These are phyloP conservation scores for Solanum tarapatanum DNA, from an alignment of 257 asterid species.

Conservation along the genomic window DNA sequence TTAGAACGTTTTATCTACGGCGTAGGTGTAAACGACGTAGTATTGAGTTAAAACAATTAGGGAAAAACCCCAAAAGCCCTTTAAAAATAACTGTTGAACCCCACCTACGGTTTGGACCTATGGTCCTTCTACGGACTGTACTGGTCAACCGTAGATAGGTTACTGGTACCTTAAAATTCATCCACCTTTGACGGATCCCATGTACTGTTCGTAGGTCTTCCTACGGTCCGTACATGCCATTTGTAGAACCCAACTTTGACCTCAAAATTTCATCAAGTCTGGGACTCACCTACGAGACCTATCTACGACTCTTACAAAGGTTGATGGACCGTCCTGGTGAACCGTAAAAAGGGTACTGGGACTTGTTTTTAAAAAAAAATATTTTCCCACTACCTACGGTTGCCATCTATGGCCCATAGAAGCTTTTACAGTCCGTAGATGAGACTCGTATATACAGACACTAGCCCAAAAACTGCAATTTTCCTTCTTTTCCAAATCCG, in stretches of 20 bases:
- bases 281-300: background rate
- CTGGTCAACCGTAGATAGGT: background rate
- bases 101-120: background rate
- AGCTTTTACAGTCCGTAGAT: background rate
- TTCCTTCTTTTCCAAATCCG: background rate
- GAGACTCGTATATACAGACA: background rate
- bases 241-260: background rate
- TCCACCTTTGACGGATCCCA: background rate
- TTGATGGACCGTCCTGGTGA: background rate
- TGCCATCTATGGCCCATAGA: background rate
- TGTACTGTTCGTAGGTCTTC: background rate
- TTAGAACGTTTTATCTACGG: too few species aligned
- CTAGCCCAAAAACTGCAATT: background rate
- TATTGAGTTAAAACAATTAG: background rate
- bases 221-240: background rate
- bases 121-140: too few species aligned
- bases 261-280: background rate
- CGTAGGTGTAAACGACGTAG: background rate
- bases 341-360: background rate
- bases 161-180: background rate
- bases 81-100: too few species aligned
- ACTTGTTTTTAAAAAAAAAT: too few species aligned
- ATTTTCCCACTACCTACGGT: background rate
- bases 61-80: background rate
- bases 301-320: background rate